Evolutionary conservation across 2,329 filamentous ascomycete species (phyloP), one percentile per base, ranked within the genome.

Genomic region (Epichloe festucae): DNA sequence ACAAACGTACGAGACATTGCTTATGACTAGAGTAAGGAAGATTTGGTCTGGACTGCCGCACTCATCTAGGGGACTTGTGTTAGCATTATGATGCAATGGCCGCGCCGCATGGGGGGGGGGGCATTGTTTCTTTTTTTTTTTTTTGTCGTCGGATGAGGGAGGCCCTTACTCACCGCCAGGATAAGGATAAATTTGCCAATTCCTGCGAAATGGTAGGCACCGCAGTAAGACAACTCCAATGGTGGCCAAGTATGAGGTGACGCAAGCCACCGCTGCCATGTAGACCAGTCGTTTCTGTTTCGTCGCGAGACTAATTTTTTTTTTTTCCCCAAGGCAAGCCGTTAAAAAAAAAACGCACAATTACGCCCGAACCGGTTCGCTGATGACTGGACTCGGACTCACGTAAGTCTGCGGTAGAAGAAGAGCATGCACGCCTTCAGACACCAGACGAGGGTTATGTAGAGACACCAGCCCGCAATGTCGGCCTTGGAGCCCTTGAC

Each of bases 381-480:
- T 4, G 27, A 31, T 31, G 27, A 31, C 27, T 12, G 19, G 46
- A 11, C 10, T 4, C 7, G 21, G 5, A 60, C 63, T 39, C 58
- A 69, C 66, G 68, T 70, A 21, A 70, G 56, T 36, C 67, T 62
- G 17, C 62, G 59, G 58, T 65, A 69, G 54, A 69, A 67, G 54
- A 65, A 69, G 42, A 70, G 53, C 58, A 69, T 66, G 57, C 66
- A 68, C 2, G 61, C 62, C 54, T 70, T 70, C 23, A 70, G 54
- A 54, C 62, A 59, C 68, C 68, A 70, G 10, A 70, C 67, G 21
- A 70, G 56, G 1, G 63, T 63, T 6, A 65, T 58, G 53, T 70
- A 70, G 41, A 63, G 59, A 17, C 59, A 58, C 68, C 67, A 70
- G 5, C 65, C 66, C 1, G 64, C 59, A 48, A 61, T 54, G 50